A percentile compares a stretch with the other conserved stretches of the same genome.
phyloP scores from a whole-genome alignment of 768 basidiomycete genomes.

The Xanthoconium stramineum region DNA sequence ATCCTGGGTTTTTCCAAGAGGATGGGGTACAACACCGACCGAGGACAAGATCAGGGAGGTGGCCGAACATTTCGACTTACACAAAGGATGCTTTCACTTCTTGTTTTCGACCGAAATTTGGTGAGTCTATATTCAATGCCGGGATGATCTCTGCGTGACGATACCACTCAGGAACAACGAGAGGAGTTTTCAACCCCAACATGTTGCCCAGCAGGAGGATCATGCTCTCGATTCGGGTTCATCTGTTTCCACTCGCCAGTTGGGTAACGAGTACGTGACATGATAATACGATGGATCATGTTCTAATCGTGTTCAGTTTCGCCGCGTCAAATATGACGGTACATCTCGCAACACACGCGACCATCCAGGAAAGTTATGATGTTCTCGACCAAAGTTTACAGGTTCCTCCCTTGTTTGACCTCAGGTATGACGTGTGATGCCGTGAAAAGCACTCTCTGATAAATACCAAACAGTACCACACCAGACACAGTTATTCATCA shows the following conservation, averaged over 20 bases:
- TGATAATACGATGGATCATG: neutral
- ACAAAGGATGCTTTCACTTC: neutral
- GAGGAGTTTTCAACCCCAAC: neutral
- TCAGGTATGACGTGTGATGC: neutral
- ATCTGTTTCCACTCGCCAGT: neutral
- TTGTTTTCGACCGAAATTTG: constrained; percentile 2
- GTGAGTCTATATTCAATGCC: neutral
- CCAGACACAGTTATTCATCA: neutral
- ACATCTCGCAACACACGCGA: too few species aligned
- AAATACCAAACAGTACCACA: neutral
- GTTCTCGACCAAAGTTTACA: neutral
- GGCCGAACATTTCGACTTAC: neutral
- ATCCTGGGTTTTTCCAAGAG: neutral
- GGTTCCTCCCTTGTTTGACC: neutral
- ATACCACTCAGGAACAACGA: constrained; percentile 4
- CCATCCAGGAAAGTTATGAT: neutral
- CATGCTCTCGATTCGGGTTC: neutral
- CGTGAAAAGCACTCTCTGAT: neutral
- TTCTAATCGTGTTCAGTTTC: neutral
- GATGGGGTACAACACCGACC: neutral
- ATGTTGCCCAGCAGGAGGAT: neutral
- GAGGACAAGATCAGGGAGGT: neutral
- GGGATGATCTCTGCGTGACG: neutral
- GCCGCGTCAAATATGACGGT: too few species aligned
- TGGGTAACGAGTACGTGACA: neutral